Evolutionary conservation across 805 yeast genomes (phyloP), one percentile per base, ranked within the genome.

Genomic region (Metschnikowia arizonensis): DNA sequence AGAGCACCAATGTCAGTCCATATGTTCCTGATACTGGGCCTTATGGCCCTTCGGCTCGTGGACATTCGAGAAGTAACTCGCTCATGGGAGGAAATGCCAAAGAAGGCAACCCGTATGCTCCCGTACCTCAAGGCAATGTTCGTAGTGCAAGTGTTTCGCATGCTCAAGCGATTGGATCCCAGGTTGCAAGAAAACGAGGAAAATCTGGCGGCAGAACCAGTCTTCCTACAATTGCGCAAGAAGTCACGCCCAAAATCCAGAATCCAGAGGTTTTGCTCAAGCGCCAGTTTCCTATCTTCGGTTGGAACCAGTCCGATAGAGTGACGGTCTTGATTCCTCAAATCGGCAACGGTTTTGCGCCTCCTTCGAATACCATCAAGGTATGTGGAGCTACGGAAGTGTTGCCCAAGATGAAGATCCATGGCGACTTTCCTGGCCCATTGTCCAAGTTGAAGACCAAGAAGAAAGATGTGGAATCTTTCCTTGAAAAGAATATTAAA

Each of bases 281-380:
- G 38, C 72, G 85, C 44, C 95, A 86, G 58, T 85, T 84, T 64
- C 95, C 96, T 0, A 59, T 88, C 28, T 84, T 87, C 59, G 72
- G 76, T 47, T 88, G 93, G 85, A 62, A 68, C 41, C 48, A 52
- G 24, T 61, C 70, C 1, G 61, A 58, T 24, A 60, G 57, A n/a
- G 61, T 61, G 3, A 64, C 56, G 1, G 45, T 47, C 17, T 55
- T 69, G 41, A 52, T 64, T 14, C 47, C 44, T n/a, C 44, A 45
- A 10, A 42, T 51, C 9, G 62, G 67, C 29, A 59, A 62, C 53
- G 63, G 65, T n/a, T 67, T 61, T 48, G 66, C 64, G 11, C 61
- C 56, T 40, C 57, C 62, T 9, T 54, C 55, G 32, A 56, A 60
- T 15, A 54, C 54, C 2, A 55, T 83, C 5, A 66, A 66, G 1